Evolutionary conservation across 371 early-diverging fungal species (phyloP).

Genomic region (Batrachochytrium dendrobatidis): DNA sequence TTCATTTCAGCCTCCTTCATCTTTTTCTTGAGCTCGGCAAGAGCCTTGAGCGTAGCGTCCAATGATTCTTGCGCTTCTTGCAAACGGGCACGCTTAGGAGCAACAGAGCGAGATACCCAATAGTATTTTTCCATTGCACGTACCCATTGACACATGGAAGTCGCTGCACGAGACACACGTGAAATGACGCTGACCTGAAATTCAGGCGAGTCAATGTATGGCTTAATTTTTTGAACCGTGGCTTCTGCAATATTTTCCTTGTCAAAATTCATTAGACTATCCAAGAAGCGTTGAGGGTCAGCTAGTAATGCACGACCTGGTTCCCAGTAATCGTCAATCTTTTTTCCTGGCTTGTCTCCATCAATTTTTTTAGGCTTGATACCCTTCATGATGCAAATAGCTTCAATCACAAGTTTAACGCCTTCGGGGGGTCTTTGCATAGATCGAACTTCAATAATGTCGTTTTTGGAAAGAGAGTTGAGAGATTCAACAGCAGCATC

Average conservation of each 20-base stretch:
- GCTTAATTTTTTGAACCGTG: conserved; percentile 45
- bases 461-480: conserved; percentile 50
- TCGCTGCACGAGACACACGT: conserved; percentile 51
- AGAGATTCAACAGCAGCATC: conserved; percentile 53
- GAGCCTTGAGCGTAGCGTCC: conserved; percentile 41
- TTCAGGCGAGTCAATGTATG: conserved; percentile 54
- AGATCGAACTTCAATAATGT: conserved; percentile 57
- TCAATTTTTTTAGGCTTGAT: conserved; percentile 55
- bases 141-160: conserved; percentile 57
- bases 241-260: conserved; percentile 50
- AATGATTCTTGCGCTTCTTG: conserved; percentile 50
- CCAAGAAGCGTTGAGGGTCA: conserved; percentile 53
- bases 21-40: conserved; percentile 47
- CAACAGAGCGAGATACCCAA: conserved; percentile 47
- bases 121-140: conserved; percentile 60
- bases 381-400: conserved; percentile 54
- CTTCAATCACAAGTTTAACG: conserved; percentile 57
- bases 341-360: conserved; percentile 52
- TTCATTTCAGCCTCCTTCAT: conserved; percentile 48
- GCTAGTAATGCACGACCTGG: conserved; percentile 44
- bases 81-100: conserved; percentile 46
- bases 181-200: conserved; percentile 51
- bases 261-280: conserved; percentile 50
- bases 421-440: conserved; percentile 65
- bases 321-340: conserved; percentile 58